Base-by-base conservation (phyloP, 106 monocot genomes). In the Triglochin maritima region DNA sequence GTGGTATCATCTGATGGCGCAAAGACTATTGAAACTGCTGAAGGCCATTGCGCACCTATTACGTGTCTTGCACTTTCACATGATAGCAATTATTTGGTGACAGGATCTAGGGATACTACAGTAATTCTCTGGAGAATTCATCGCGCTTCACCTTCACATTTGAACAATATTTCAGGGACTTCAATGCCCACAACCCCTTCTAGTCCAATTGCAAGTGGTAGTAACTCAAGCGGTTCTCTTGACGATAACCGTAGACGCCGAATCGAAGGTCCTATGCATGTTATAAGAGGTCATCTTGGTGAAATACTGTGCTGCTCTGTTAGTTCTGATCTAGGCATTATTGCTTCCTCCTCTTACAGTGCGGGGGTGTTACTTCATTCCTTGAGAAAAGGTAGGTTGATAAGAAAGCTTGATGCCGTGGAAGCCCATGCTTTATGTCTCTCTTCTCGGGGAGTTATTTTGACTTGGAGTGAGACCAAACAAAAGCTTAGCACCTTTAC, bases 21-120 rank as follows among this genome's bases (percentile, higher is more conserved):
- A 62, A 95, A 85, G 62, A 92, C 98, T 49, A 74, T 98, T 51
- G 98, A 98, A 88, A 86, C 81, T 15, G 98, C 92, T 65, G 49
- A 72, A 42, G 84, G 72, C 44, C 98, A 98, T 69, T 79, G 79
- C 76, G 98, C 82, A 59, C 91, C 88, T 49, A 86, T 98, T 12
- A 86, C 92, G 4, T 98, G 98, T 56, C 78, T 98, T 44, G 60
- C 88, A 49, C 78, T 98, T 46, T 91, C 98, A 56, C 63, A 74
- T 11, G 86, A 92, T 67, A 81, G 80, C 50, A 79, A 67, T 55
- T 98, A 92, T 78, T 82, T 98, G 5, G 86, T 84, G 5, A 84
- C 98, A 50, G 98, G 98, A 8, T 92, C 98, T 49, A 74, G 88
- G 3, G 98, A 98, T 71, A 72, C 98, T 50, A 98, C 98, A 29